Percentiles rank a stretch among this genome's conserved stretches.
These are phyloP conservation scores for Lavandula angustifolia DNA, from an alignment of 257 asterid genomes.

Conservation along the genomic window DNA sequence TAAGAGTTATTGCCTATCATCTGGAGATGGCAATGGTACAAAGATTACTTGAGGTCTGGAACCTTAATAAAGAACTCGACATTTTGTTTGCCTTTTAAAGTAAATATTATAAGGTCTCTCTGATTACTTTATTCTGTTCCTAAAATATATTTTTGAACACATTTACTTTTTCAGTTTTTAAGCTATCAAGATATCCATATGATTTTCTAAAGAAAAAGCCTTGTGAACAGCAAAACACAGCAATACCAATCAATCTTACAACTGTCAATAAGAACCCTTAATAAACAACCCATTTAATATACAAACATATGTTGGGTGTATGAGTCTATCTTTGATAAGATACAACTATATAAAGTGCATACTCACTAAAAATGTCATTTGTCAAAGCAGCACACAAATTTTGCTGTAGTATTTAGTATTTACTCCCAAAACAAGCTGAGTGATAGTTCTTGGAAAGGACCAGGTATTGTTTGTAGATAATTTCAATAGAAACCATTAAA, in stretches of 20 bases:
- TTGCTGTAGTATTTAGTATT: not conserved
- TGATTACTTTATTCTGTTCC: not conserved
- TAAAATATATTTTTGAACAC: conserved; percentile 1
- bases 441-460: not conserved
- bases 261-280: not conserved
- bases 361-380: not conserved
- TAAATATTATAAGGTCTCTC: not conserved
- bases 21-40: not conserved
- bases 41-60: not conserved
- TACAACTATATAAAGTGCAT: not conserved
- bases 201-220: not conserved
- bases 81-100: not conserved
- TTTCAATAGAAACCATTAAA: not conserved
- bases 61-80: not conserved
- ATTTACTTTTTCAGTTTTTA: not conserved
- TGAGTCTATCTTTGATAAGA: conserved; percentile 1
- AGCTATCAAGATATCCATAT: not conserved
- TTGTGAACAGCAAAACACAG: not conserved
- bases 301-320: conserved; percentile 4
- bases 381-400: not conserved
- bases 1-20: too few species aligned
- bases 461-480: not conserved
- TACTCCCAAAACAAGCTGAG: not conserved
- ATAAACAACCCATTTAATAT: not conserved
- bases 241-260: not conserved